Conservation (phyloP, 345 rosid species). For the Melastoma malabathricum region DNA sequence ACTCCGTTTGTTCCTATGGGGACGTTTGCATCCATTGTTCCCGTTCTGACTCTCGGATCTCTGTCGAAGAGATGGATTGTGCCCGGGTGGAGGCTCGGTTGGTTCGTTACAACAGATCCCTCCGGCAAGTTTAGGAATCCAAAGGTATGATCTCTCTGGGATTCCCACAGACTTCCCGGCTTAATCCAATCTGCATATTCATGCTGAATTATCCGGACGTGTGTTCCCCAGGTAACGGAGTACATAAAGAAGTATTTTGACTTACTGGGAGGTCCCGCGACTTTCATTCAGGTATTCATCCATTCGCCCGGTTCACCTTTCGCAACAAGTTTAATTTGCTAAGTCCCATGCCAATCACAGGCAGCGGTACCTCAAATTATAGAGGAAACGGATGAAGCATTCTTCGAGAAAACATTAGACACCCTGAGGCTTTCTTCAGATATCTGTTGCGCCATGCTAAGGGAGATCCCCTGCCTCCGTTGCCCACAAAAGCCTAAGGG, state of each 20-base stretch:
- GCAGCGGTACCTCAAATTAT: slow-evolving; percentile 38
- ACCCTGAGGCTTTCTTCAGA: slow-evolving; percentile 27
- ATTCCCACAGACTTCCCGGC: background rate
- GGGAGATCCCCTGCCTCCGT: slow-evolving; percentile 34
- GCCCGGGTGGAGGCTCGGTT: slow-evolving; percentile 57
- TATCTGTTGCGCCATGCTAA: slow-evolving; percentile 16
- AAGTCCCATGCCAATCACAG: slow-evolving; percentile 4
- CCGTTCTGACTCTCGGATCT: slow-evolving; percentile 46
- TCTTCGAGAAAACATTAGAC: slow-evolving; percentile 17
- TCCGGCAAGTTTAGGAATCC: slow-evolving; percentile 19
- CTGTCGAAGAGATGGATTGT: slow-evolving; percentile 54
- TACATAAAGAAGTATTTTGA: slow-evolving; percentile 6
- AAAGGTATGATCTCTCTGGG: slow-evolving; percentile 14
- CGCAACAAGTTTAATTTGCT: background rate
- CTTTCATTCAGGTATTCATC: slow-evolving; percentile 40
- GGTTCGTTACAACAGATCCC: slow-evolving; percentile 39
- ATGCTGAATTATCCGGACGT: background rate
- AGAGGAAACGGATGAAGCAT: slow-evolving; percentile 21
- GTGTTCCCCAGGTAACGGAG: slow-evolving; percentile 16
- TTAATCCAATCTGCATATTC: background rate
- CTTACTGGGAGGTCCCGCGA: slow-evolving; percentile 19
- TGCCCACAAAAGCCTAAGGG: slow-evolving; percentile 37
- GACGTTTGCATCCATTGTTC: slow-evolving; percentile 36
- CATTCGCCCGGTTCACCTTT: background rate
- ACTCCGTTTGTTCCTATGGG: slow-evolving; percentile 42